Conservation (phyloP, 1,139 yeast genomes). For the Pneumocystis carinii region DNA sequence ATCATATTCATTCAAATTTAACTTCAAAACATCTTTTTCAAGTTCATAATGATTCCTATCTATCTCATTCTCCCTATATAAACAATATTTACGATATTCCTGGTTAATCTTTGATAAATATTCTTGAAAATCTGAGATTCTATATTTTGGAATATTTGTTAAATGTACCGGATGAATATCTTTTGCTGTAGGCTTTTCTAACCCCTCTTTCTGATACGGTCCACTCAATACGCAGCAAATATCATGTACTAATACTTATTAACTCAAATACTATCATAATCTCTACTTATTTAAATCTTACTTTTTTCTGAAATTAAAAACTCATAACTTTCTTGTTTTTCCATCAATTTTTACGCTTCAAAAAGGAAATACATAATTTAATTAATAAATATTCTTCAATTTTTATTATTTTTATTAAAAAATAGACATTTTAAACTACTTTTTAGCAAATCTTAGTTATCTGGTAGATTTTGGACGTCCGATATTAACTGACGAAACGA, state of each 20-base stretch:
- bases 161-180: slow-evolving; percentile 79
- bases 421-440: background rate
- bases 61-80: slow-evolving; percentile 2
- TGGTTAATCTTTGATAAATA: slow-evolving; percentile 35
- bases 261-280: background rate
- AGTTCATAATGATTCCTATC: background rate
- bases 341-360: background rate
- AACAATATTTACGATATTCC: slow-evolving; percentile 33
- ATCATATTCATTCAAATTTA: background rate
- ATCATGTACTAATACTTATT: background rate
- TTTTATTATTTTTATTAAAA: background rate
- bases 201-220: background rate
- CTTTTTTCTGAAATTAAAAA: background rate
- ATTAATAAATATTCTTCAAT: background rate
- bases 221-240: background rate
- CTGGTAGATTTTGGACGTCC: background rate
- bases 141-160: slow-evolving; percentile 40
- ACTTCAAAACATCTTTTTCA: slow-evolving; percentile 3
- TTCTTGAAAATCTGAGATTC: slow-evolving; percentile 32
- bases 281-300: background rate
- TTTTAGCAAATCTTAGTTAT: background rate
- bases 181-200: slow-evolving; percentile 42
- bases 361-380: background rate
- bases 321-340: background rate
- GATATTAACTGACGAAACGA: background rate